These are phyloP conservation scores for Yamadazyma kitorensis DNA, from an alignment of 805 yeast genomes.

Conservation along the genomic window DNA sequence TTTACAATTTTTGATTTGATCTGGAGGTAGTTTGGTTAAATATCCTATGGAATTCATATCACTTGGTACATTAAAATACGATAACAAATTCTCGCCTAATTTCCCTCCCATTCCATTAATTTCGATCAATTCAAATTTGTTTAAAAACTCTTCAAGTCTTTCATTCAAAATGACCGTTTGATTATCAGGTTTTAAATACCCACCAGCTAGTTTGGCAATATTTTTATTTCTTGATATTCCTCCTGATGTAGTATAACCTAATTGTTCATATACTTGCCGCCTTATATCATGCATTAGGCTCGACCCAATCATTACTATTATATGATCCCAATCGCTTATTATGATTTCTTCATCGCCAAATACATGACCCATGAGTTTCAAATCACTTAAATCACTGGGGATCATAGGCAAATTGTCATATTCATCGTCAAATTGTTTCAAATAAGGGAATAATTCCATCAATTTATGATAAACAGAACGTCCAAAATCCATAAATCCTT, in stretches of 20 bases:
- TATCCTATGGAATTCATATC: slow-evolving; percentile 42
- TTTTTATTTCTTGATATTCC: slow-evolving; percentile 78
- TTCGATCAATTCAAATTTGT: slow-evolving; percentile 62
- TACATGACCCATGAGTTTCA: slow-evolving; percentile 33
- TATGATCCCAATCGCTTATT: slow-evolving; percentile 70
- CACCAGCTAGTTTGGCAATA: slow-evolving; percentile 84
- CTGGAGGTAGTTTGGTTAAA: slow-evolving; percentile 44
- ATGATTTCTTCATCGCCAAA: slow-evolving; percentile 13
- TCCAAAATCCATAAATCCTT: slow-evolving; percentile 84
- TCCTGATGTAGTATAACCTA: slow-evolving; percentile 86
- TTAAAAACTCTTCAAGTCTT: slow-evolving; percentile 52
- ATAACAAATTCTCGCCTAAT: slow-evolving; percentile 58
- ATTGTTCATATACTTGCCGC: slow-evolving; percentile 42
- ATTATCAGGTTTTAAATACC: slow-evolving; percentile 77
- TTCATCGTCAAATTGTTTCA: slow-evolving; percentile 17
- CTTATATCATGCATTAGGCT: slow-evolving; percentile 55
- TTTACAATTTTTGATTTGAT: slow-evolving; percentile 24
- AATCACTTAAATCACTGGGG: slow-evolving; percentile 33
- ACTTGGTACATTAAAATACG: slow-evolving; percentile 50
- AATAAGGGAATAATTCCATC: slow-evolving; percentile 45
- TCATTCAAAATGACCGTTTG: slow-evolving; percentile 69
- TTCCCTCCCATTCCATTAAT: slow-evolving; percentile 94
- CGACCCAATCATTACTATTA: slow-evolving; percentile 66
- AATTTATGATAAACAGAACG: slow-evolving; percentile 49
- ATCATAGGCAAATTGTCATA: slow-evolving; percentile 42